Percentiles rank a stretch among this genome's conserved stretches.
Evolutionary conservation across 345 rosid genomes (phyloP).

Genomic region (Brassica cretica): DNA sequence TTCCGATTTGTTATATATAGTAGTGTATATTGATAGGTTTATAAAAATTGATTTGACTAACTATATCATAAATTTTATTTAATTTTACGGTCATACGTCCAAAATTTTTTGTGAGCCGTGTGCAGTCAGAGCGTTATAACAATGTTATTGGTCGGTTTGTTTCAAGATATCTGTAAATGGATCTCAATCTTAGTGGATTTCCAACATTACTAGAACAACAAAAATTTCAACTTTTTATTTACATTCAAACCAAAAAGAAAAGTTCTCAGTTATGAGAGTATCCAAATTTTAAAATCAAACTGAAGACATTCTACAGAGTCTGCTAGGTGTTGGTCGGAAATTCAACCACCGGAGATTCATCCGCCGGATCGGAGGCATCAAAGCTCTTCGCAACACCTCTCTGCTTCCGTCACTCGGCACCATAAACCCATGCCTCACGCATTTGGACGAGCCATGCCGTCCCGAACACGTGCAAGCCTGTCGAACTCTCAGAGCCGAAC

Average conservation of each 20-base stretch:
- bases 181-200: conserved; percentile 24
- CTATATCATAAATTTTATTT: too few species aligned
- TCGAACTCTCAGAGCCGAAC: conserved; percentile 29
- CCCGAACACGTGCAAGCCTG: conserved; percentile 34
- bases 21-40: too few species aligned
- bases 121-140: too few species aligned
- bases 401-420: conserved; percentile 43
- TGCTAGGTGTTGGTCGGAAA: conserved; percentile 52
- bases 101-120: too few species aligned
- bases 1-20: too few species aligned
- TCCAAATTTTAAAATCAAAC: conserved; percentile 28
- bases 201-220: background rate
- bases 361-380: conserved; percentile 47
- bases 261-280: conserved; percentile 9
- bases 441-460: conserved; percentile 33
- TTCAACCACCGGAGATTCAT: conserved; percentile 52
- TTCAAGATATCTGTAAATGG: background rate
- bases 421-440: conserved; percentile 32
- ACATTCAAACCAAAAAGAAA: conserved; percentile 1
- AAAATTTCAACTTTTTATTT: conserved; percentile 1
- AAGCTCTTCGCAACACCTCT: conserved; percentile 51
- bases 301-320: conserved; percentile 52
- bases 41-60: too few species aligned
- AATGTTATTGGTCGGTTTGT: background rate
- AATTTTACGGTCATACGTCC: too few species aligned